Percentiles rank a stretch among this genome's conserved stretches.
Conservation (phyloP, 2,329 filamentous ascomycete genomes). For the Intubia oerlemansii region DNA sequence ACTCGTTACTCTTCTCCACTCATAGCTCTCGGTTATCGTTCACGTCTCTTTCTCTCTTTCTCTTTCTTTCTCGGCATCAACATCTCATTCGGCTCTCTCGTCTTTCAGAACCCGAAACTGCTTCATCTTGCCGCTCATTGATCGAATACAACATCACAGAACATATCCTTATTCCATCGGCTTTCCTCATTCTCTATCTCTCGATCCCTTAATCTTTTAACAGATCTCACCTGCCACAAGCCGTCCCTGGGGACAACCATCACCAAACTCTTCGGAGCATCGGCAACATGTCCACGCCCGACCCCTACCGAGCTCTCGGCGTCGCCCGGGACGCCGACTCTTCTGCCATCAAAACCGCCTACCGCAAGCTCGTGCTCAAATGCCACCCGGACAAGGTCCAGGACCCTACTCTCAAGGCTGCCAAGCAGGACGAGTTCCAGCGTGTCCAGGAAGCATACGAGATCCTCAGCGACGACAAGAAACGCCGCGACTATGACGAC, state of each 20-base stretch:
- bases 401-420: constrained; percentile 50
- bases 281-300: constrained; percentile 30
- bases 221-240: too few relatives aligned
- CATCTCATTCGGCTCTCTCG: too few relatives aligned
- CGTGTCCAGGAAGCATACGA: constrained; percentile 87
- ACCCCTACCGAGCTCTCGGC: constrained; percentile 64
- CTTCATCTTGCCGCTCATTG: too few relatives aligned
- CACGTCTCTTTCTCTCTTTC: too few relatives aligned
- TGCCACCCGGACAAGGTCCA: constrained; percentile 86
- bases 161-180: too few relatives aligned
- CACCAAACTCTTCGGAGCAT: not conserved
- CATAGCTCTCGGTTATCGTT: too few relatives aligned
- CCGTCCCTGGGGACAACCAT: too few relatives aligned
- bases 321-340: constrained; percentile 50
- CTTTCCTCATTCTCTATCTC: too few relatives aligned
- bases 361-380: constrained; percentile 71
- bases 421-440: constrained; percentile 77
- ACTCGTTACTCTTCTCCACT: not conserved
- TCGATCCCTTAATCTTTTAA: too few relatives aligned
- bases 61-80: too few relatives aligned
- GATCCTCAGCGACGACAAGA: constrained; percentile 56
- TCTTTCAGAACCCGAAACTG: too few relatives aligned
- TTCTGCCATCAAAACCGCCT: constrained; percentile 52
- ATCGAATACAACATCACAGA: too few relatives aligned
- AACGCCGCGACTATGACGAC: constrained; percentile 59